phyloP scores from a whole-genome alignment of 2,329 filamentous ascomycete genomes.

The Scytalidium sp. region DNA sequence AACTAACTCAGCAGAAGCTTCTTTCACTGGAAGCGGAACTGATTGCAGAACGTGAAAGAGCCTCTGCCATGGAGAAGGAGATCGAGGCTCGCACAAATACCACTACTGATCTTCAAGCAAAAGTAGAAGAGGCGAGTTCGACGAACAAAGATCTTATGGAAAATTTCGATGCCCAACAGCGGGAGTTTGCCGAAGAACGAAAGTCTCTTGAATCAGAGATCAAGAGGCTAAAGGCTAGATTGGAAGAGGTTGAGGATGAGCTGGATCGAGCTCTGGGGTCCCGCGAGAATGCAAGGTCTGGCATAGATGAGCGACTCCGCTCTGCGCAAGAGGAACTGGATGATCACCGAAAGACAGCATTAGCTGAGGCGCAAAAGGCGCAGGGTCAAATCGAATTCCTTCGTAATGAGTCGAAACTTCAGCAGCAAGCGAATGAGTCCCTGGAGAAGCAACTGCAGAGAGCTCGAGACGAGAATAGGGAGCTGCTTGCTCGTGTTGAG shows the following conservation, averaged over 20 bases:
- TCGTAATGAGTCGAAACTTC: conserved; percentile 56
- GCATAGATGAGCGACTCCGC: conserved; percentile 65
- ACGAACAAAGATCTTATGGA: conserved; percentile 92
- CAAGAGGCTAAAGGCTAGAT: conserved; percentile 67
- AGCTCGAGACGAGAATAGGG: conserved; percentile 52
- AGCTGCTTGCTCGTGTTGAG: conserved; percentile 47
- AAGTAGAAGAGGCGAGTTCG: conserved; percentile 81
- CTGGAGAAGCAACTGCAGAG: conserved; percentile 55
- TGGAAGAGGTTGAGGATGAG: conserved; percentile 91
- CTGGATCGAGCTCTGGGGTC: conserved; percentile 81
- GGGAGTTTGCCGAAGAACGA: conserved; percentile 82
- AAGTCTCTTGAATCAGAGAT: conserved; percentile 81
- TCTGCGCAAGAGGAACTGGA: conserved; percentile 71
- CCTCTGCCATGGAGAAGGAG: conserved; percentile 67
- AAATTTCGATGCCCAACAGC: conserved; percentile 90
- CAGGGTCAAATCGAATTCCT: conserved; percentile 63
- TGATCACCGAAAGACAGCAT: conserved; percentile 53
- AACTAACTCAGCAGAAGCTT: conserved; percentile 58
- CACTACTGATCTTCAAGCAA: conserved; percentile 60
- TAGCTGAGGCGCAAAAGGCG: conserved; percentile 54
- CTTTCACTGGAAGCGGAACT: conserved; percentile 76
- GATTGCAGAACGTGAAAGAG: conserved; percentile 66
- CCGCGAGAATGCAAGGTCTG: conserved; percentile 75
- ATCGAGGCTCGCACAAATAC: conserved; percentile 54
- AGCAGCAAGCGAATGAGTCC: conserved; percentile 57